Evolutionary conservation across 257 asterid species (phyloP), one percentile per base, ranked within the genome.

Genomic region (Lithospermum erythrorhizon): DNA sequence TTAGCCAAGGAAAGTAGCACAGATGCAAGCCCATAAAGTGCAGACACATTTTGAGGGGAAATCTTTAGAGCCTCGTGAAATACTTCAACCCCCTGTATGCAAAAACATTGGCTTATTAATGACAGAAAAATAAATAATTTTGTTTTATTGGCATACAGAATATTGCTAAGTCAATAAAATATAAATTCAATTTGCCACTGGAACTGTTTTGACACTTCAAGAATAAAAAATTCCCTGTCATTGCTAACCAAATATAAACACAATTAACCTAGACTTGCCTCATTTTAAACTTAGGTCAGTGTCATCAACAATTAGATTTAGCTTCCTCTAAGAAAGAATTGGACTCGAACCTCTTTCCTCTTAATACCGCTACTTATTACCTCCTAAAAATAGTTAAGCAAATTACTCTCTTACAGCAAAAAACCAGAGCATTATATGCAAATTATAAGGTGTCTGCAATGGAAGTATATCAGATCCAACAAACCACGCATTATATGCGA

Each of bases 1-100:
- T 82, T 86, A 49, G 98, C 95, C 72, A 93, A 74, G 66, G 86
- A 89, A 76, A 88, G 90, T 67, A 86, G 78, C 58, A 94, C 84
- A 63, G 94, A 88, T 65, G 89, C 95, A 76, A 93, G 95, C 65
- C 98, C 98, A 66, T 86, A 87, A 74, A 69, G 79, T 59, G 89
- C 95, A 11, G 98, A 82, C 30, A 76, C 78, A 73, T 86, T 86
- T 63, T 66, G 69, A 48, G 95, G 94, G 65, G 95, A 86, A 57
- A 82, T 74, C 61, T 66, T 72, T 71, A 89, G 62, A 55, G 97
- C 88, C 69, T 75, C 83, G 67, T 73, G 89, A 71, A 93, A 88
- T 73, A 79, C 84, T 83, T 93, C 97, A 20, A 86, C 73, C 63
- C 90, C 97, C 97, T 93, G 69, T 59, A 68, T 49, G 66, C 57